phyloP scores from a whole-genome alignment of 2,329 filamentous ascomycete genomes.

The Hymenoscyphus infarciens region DNA sequence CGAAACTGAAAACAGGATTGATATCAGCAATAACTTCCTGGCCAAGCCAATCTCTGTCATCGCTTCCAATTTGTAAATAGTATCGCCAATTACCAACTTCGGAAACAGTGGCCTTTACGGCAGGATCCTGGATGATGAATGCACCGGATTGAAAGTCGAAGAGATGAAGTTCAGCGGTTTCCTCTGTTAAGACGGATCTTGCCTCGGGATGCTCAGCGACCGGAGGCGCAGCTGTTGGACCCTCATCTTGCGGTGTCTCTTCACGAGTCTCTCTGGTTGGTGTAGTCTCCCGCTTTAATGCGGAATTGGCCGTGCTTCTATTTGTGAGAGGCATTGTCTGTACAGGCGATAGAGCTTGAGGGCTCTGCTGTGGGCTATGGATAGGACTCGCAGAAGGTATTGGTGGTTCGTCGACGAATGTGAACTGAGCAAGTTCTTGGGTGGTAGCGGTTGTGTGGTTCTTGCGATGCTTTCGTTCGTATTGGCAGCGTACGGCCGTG shows the following conservation, averaged over 20 bases:
- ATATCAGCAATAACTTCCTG: conserved; percentile 84
- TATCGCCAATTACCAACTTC: conserved; percentile 86
- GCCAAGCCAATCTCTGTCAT: conserved; percentile 79
- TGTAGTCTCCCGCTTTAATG: conserved; percentile 39
- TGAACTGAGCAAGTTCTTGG: conserved; percentile 76
- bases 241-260: conserved; percentile 37
- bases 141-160: conserved; percentile 87
- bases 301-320: conserved; percentile 42
- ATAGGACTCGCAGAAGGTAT: conserved; percentile 55
- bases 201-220: conserved; percentile 61
- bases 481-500: conserved; percentile 88
- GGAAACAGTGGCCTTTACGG: conserved; percentile 72
- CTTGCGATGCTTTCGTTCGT: conserved; percentile 90
- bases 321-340: conserved; percentile 24
- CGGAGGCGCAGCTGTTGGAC: conserved; percentile 57
- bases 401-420: conserved; percentile 64
- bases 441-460: conserved; percentile 76
- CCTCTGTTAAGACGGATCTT: conserved; percentile 68
- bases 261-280: conserved; percentile 24
- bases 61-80: conserved; percentile 81
- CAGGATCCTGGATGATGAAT: conserved; percentile 75
- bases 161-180: conserved; percentile 82
- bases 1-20: conserved; percentile 98
- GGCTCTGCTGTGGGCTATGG: conserved; percentile 53
- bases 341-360: conserved; percentile 39